phyloP scores from a whole-genome alignment of 495 filamentous ascomycete genomes.

The Podospora comata region DNA sequence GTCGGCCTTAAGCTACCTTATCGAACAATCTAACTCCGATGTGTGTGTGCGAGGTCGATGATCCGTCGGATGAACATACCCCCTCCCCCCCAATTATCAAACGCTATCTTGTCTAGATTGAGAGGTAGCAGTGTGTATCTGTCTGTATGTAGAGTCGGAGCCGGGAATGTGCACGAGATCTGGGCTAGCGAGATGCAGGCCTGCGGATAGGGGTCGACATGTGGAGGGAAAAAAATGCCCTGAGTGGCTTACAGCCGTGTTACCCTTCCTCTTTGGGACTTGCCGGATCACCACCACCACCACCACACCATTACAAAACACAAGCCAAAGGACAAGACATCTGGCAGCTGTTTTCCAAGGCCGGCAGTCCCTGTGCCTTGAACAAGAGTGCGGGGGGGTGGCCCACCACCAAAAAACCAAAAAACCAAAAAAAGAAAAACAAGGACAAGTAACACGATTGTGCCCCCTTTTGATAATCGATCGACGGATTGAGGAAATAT shows the following conservation, averaged over 20 bases:
- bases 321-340: background rate
- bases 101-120: background rate
- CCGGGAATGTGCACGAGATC: background rate
- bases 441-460: background rate
- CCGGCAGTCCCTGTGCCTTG: background rate
- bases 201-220: background rate
- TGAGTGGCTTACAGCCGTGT: constrained; percentile 1
- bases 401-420: background rate
- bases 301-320: background rate
- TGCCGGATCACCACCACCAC: background rate
- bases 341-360: background rate
- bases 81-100: background rate
- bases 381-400: background rate
- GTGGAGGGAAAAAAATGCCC: background rate
- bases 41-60: background rate
- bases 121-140: background rate
- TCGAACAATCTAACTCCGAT: background rate
- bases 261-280: constrained; percentile 7
- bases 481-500: constrained; percentile 2
- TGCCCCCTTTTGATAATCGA: background rate
- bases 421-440: background rate
- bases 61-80: background rate
- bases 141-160: background rate
- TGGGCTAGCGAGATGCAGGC: background rate
- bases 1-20: background rate